Evolutionary conservation across 192 early-diverging fungal genomes (phyloP), one percentile per base, ranked within the genome.

Genomic region (Backusella liffmaniae): DNA sequence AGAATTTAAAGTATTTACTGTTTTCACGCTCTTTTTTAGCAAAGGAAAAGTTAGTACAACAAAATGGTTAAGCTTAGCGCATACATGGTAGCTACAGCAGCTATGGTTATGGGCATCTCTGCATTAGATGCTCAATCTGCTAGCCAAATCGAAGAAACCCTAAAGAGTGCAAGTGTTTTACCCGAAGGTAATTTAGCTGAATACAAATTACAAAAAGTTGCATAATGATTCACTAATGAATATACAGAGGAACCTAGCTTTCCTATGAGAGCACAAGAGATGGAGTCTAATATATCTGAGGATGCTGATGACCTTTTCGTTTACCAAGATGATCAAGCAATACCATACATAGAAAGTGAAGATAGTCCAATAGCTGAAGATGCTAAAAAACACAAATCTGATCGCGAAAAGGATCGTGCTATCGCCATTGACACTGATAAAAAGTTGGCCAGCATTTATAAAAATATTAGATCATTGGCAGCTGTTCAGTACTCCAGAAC

Each of bases 51-150:
- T 10, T 62, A 62, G 26, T 10, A 62, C 6, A 29, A 2, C 9
- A 69, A 69, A n/a, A 69, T 69, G 67, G 67, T 69, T 36, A 69
- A 69, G 3, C 37, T 69, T 69, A 69, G 34, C 23, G 10, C 67
- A n/a, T 69, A 69, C 35, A 69, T 69, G 67, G 18, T 69, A 4
- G 67, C 67, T 41, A 69, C 67, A 41, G 21, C 23, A 7, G 34
- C 35, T 21, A 23, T 69, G 67, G 0, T 69, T 9, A 23, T 37
- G 35, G 67, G 67, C 21, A 41, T 69, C n/a, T 18, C 34, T 7
- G 67, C 67, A 10, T 37, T 69, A 10, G 67, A 69, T 37, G 35
- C 34, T 39, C n/a, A n/a, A 23, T 6, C 67, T 12, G 67, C 34
- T 35, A 35, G 37, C 21, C 34, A 69, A 37, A 36, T 41, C 21